Base-by-base conservation (phyloP, 257 asterid genomes). In the Capsicum rhomboideum region DNA sequence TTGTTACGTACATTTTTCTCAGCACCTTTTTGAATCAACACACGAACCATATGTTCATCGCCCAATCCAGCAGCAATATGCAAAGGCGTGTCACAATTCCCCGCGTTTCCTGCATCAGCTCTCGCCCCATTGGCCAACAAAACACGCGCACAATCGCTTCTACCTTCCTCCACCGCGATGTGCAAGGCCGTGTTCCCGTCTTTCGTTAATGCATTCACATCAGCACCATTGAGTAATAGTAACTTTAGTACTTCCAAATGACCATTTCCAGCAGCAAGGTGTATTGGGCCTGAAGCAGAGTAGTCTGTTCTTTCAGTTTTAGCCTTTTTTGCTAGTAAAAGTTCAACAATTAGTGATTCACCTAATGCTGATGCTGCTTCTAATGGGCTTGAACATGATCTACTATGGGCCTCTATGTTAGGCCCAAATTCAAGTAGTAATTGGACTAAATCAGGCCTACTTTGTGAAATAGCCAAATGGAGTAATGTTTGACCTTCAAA, bases 341-440 rank as follows among this genome's bases (percentile, higher is more conserved):
- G 94, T 91, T 94, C 98, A 3, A 88, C 97, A 0, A 93, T 91
- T 72, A 94, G 54, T 0, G 89, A 90, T 58, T 93, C 97, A 1
- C 98, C 98, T 0, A 89, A 49, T 3, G 93, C 93, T 0, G 95
- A 92, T 3, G 98, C 98, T 3, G 91, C 90, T 91, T 94, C 98
- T 5, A 94, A 90, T 0, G 98, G 98, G 55, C 91, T 93, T 28
- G 94, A 87, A 8, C 93, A 92, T 1, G 97, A 84, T 14, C 88
- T 82, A 23, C 90, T 82, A 1, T 17, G 85, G 18, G 89, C 91
- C 83, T 92, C 98, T 0, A 91, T 78, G 16, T 91, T 87, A 0
- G 97, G 92, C 50, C 78, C 88, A 44, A 93, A 94, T 71, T 94
- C 97, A 8, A 94, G 92, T 72, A 92, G 2, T 37, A 94, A 77